A percentile compares a stretch with the other conserved stretches of the same genome.
phyloP scores from a whole-genome alignment of 2,329 filamentous ascomycete genomes.

The Sporothrix pallida region DNA sequence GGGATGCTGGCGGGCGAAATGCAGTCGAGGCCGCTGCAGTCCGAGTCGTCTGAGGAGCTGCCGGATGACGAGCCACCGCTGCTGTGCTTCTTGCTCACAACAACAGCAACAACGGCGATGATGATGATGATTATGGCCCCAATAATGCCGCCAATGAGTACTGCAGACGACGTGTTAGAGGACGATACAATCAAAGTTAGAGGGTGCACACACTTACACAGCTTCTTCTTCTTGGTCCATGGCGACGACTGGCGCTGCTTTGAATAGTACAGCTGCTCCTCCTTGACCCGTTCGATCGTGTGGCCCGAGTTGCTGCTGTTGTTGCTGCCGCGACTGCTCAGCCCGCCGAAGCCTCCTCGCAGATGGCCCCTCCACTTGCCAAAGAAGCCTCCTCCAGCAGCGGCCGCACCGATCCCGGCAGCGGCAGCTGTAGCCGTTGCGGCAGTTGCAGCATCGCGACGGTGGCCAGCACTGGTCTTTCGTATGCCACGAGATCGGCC shows the following conservation, averaged over 20 bases:
- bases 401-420: not conserved
- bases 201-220: slow-evolving; percentile 54
- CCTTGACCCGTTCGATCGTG: slow-evolving; percentile 57
- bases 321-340: slow-evolving; percentile 55
- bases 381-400: not conserved
- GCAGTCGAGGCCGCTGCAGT: slow-evolving; percentile 56
- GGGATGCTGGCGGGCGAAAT: slow-evolving; percentile 65
- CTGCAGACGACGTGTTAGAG: slow-evolving; percentile 47
- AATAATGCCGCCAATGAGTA: slow-evolving; percentile 61
- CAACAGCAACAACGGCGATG: slow-evolving; percentile 71
- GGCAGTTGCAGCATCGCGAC: not conserved
- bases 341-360: slow-evolving; percentile 52
- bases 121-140: slow-evolving; percentile 65
- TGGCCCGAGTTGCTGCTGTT: slow-evolving; percentile 50
- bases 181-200: not conserved
- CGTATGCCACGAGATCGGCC: slow-evolving; percentile 50
- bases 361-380: slow-evolving; percentile 39
- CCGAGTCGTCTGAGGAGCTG: slow-evolving; percentile 38
- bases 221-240: slow-evolving; percentile 60
- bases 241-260: slow-evolving; percentile 44
- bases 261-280: slow-evolving; percentile 51
- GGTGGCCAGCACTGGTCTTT: slow-evolving; percentile 9
- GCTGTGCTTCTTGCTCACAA: slow-evolving; percentile 64
- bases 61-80: slow-evolving; percentile 32
- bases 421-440: not conserved